Conservation (phyloP, 1,284 basidiomycete genomes). For the Fomitiporia mediterranea region DNA sequence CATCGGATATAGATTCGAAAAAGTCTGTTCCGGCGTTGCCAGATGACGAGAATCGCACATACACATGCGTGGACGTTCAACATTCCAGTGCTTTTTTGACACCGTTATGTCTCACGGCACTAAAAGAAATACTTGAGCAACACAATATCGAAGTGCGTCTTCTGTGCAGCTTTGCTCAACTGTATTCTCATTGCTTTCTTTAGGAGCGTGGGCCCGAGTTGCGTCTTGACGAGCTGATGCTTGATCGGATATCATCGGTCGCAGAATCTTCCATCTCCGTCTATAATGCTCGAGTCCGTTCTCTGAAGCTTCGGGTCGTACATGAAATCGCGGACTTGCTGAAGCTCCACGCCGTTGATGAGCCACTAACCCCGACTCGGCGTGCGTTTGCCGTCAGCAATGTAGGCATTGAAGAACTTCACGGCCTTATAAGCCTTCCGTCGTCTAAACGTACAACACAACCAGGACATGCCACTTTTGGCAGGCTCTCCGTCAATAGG, state of each 20-base stretch:
- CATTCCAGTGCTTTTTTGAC: conserved; percentile 3
- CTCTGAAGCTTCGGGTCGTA: not conserved
- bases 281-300: conserved; percentile 4
- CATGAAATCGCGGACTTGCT: conserved; percentile 9
- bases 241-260: conserved; percentile 4
- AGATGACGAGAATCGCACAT: not conserved
- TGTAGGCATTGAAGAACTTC: not conserved
- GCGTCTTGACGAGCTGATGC: conserved; percentile 11
- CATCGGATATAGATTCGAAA: not conserved
- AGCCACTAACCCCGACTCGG: not conserved
- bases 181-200: not conserved
- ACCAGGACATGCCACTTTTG: not conserved
- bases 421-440: not conserved
- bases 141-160: conserved; percentile 3
- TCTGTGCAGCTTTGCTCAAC: not conserved
- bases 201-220: conserved; percentile 14
- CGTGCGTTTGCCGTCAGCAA: not conserved
- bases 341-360: not conserved
- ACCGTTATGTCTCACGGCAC: not conserved
- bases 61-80: conserved; percentile 1
- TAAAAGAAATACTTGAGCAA: conserved; percentile 2
- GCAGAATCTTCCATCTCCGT: not conserved
- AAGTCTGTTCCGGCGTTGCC: not conserved
- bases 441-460: not conserved
- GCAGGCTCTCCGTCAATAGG: not conserved